Conservation (phyloP, 495 filamentous ascomycete genomes). For the Delitschia confertaspora region DNA sequence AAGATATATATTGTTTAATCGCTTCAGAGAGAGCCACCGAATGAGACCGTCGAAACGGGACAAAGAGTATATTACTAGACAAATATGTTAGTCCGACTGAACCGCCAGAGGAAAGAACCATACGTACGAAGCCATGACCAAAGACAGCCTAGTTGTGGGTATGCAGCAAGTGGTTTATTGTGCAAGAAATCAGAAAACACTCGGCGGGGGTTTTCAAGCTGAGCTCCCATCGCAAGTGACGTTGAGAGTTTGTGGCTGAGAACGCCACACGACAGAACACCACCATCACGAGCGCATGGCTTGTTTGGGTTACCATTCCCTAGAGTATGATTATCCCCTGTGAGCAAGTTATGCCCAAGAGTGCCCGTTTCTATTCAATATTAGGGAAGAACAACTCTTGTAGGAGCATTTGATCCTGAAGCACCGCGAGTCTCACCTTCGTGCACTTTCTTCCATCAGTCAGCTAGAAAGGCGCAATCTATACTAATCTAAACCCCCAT, state of each 20-base stretch:
- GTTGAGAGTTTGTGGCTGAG: not conserved
- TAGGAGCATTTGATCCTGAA: no score
- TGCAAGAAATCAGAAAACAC: no score
- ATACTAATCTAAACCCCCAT: conserved; percentile 16
- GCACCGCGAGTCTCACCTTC: conserved; percentile 8
- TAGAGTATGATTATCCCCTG: no score
- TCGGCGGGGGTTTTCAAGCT: no score
- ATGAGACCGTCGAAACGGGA: conserved; percentile 83
- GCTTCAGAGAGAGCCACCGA: conserved; percentile 65
- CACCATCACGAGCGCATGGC: no score
- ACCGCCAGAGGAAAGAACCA: not conserved
- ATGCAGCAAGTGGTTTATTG: no score
- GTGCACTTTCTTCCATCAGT: conserved; percentile 5
- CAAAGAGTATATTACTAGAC: conserved; percentile 41
- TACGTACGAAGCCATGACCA: conserved; percentile 27
- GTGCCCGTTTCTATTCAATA: no score
- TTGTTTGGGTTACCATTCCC: no score
- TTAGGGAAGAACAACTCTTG: no score
- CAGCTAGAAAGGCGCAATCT: conserved; percentile 24
- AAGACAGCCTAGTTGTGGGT: not conserved
- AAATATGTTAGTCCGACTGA: conserved; percentile 11
- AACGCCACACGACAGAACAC: no score
- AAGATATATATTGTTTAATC: conserved; percentile 92
- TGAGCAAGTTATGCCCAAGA: no score
- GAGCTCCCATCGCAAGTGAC: not conserved